These are phyloP conservation scores for Backusella parvicylindrica DNA, from an alignment of 192 early-diverging fungal species.

Conservation along the genomic window DNA sequence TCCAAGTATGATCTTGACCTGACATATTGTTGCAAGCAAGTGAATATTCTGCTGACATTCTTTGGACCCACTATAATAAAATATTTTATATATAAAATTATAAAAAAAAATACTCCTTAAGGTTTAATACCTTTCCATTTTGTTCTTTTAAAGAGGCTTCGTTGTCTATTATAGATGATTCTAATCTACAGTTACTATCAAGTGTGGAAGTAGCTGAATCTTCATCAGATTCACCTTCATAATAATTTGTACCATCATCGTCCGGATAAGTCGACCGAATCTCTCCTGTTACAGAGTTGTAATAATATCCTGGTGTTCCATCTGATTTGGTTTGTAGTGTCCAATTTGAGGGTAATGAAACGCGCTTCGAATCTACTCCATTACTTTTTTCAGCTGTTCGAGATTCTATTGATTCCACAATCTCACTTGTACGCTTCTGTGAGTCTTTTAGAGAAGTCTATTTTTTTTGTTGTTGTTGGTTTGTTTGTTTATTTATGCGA, in stretches of 20 bases:
- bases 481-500: not conserved
- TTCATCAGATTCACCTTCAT: slow-evolving; percentile 8
- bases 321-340: slow-evolving; percentile 21
- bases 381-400: not conserved
- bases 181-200: slow-evolving; percentile 6
- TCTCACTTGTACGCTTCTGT: not conserved
- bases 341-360: slow-evolving; percentile 10
- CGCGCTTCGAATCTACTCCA: not conserved
- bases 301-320: slow-evolving; percentile 31
- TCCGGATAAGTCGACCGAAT: slow-evolving; percentile 25
- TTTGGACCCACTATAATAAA: not conserved
- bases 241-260: slow-evolving; percentile 4
- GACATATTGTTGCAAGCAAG: not conserved
- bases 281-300: slow-evolving; percentile 27
- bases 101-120: not conserved
- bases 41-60: not conserved
- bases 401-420: not conserved
- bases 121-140: not conserved
- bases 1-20: slow-evolving; percentile 1
- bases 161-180: not conserved
- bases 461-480: not conserved
- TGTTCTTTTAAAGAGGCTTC: not conserved
- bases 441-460: not conserved
- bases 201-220: slow-evolving; percentile 4
- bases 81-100: not conserved